Evolutionary conservation across 2,329 filamentous ascomycete genomes (phyloP).

Genomic region (Mariannaea elegans): DNA sequence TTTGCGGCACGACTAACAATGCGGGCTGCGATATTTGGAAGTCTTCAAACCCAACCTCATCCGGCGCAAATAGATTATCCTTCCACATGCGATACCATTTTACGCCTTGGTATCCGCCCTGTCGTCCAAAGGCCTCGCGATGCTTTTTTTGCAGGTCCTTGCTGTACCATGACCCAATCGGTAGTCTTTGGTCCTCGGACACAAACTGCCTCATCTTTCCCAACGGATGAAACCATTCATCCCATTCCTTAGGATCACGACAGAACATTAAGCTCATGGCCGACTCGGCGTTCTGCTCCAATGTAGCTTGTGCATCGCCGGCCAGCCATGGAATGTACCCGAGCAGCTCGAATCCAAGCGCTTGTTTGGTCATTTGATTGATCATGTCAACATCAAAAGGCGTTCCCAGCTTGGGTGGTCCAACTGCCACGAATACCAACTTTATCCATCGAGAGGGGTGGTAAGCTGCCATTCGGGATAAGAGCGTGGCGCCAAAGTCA

Average conservation of each 20-base stretch:
- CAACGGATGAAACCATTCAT: conserved; percentile 39
- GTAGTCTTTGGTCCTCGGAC: conserved; percentile 27
- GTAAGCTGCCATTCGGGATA: conserved; percentile 42
- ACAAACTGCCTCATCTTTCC: conserved; percentile 42
- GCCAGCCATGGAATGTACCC: conserved; percentile 45
- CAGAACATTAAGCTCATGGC: conserved; percentile 44
- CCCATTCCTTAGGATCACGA: conserved; percentile 34
- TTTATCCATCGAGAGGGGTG: conserved; percentile 31
- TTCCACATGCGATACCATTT: conserved; percentile 45
- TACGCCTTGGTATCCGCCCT: conserved; percentile 43
- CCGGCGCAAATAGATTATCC: conserved; percentile 37
- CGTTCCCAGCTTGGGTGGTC: conserved; percentile 39
- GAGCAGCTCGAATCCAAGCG: conserved; percentile 42
- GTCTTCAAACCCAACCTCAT: conserved; percentile 35
- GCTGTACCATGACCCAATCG: conserved; percentile 40
- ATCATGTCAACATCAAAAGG: conserved; percentile 44
- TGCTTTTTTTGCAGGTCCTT: conserved; percentile 34
- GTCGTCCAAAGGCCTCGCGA: conserved; percentile 29
- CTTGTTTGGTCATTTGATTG: conserved; percentile 43
- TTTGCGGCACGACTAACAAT: conserved; percentile 35
- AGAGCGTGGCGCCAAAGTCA: conserved; percentile 46
- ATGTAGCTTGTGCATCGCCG: conserved; percentile 19
- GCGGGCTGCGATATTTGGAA: conserved; percentile 29
- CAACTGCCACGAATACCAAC: conserved; percentile 43
- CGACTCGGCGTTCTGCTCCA: conserved; percentile 37